Base-by-base conservation (phyloP, 805 yeast species). In the Saccharomyces jurei region DNA sequence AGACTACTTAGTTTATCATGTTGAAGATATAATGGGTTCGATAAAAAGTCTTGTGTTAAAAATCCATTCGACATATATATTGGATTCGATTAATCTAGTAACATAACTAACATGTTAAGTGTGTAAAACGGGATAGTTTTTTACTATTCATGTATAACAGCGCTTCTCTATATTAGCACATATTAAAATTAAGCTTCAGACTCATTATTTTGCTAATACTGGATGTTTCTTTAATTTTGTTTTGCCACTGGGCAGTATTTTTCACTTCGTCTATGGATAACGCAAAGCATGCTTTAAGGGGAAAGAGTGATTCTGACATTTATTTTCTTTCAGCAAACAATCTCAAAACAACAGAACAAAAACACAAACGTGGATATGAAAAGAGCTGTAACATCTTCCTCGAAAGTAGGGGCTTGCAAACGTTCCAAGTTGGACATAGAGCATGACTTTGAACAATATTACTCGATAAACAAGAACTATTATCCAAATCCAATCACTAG, bases 401-500 rank as follows among this genome's bases (percentile, higher is more conserved):
- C 44, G 25, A 36, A 36, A 8, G 44, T 22, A 8, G 8, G 17
- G 2, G 44, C 4, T 36, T 8, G 3, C 11, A 36, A 36, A 6
- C 3, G 10, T 9, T 21, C 44, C 6, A 17, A 17, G 11, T 17
- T 36, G 11, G 25, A 36, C 17, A 17, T 36, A 36, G 44, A 17
- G 6, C 52, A 56, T n/a, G 56, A 56, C 49, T 56, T 58, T 31
- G 56, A 54, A n/a, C 60, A 58, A 27, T 62, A 59, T 51, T 47
- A 50, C 48, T 29, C 46, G 9, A 55, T 56, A 29, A 59, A 60
- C 46, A 52, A 57, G 5, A 28, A 50, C 11, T 62, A 60, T 47
- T 62, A 62, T 49, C 58, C 53, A 14, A 53, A 59, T 25, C 62
- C 65, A 0, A 56, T 62, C 5, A 57, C 56, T 14, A 54, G 57